Evolutionary conservation across 1,284 basidiomycete genomes (phyloP).

Genomic region (Microbotryum saponariae): DNA sequence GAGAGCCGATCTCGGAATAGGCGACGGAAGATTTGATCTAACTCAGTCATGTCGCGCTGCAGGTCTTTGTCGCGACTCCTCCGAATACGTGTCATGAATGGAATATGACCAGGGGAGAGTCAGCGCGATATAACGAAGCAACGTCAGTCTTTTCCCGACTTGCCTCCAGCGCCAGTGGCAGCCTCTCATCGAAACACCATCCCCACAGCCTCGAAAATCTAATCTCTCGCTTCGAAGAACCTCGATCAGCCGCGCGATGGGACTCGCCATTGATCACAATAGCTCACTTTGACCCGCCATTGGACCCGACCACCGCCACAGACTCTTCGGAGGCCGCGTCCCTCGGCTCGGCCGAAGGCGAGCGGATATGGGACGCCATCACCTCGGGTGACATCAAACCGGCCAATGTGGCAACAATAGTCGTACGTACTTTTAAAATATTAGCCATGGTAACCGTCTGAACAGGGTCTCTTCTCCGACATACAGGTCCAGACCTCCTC

Average conservation of each 20-base stretch:
- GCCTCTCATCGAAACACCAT: slow-evolving; percentile 4
- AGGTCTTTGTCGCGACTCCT: slow-evolving; percentile 60
- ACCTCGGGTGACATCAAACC: slow-evolving; percentile 72
- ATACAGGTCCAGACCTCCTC: slow-evolving; percentile 37
- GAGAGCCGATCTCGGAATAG: slow-evolving; percentile 1
- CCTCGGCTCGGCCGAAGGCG: slow-evolving; percentile 31
- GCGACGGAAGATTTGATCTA: slow-evolving; percentile 7
- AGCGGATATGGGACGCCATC: slow-evolving; percentile 72
- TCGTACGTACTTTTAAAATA: slow-evolving; percentile 59
- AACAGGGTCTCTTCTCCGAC: neutral
- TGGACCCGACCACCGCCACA: slow-evolving; percentile 36
- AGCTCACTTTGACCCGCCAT: slow-evolving; percentile 60
- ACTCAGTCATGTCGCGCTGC: neutral
- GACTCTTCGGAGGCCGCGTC: slow-evolving; percentile 44
- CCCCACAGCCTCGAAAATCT: slow-evolving; percentile 72
- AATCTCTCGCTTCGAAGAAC: slow-evolving; percentile 84
- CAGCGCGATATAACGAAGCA: slow-evolving; percentile 54
- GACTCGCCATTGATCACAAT: slow-evolving; percentile 88
- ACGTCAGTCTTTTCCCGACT: slow-evolving; percentile 53
- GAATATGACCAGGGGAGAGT: slow-evolving; percentile 55
- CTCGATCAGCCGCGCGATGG: slow-evolving; percentile 94
- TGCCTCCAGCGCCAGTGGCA: neutral
- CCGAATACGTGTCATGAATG: slow-evolving; percentile 69
- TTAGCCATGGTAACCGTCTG: too few relatives aligned
- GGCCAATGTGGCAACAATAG: slow-evolving; percentile 72